Evolutionary conservation across 2,329 filamentous ascomycete species (phyloP).

Genomic region (Byssochlamys sp.): DNA sequence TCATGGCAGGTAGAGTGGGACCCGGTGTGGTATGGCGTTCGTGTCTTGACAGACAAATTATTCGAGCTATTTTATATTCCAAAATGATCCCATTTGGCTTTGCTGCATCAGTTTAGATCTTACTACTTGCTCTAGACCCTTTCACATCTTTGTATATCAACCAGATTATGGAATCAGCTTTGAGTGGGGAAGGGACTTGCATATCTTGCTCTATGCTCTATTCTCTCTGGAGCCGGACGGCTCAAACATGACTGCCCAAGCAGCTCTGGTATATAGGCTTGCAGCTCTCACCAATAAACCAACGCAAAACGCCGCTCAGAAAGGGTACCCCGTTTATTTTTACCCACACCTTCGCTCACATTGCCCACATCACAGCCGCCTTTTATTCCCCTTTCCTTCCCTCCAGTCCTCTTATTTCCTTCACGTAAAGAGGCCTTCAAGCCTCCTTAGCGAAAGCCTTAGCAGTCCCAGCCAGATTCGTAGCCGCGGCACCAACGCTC

Average conservation of each 20-base stretch:
- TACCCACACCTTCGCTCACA: not conserved
- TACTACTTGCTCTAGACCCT: not conserved
- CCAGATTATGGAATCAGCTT: not conserved
- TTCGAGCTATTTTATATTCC: not conserved
- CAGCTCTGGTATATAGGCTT: not conserved
- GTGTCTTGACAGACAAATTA: not conserved
- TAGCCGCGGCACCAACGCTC: constrained; percentile 51
- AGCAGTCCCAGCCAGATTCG: constrained; percentile 63
- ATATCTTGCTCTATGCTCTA: not conserved
- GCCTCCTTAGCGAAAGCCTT: constrained; percentile 2
- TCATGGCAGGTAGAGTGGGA: not conserved
- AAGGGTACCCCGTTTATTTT: not conserved
- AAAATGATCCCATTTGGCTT: not conserved
- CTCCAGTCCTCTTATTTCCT: not conserved
- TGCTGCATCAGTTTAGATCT: not conserved
- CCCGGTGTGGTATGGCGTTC: not conserved
- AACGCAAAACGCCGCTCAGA: not conserved
- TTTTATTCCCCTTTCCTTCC: not conserved
- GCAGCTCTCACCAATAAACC: not conserved
- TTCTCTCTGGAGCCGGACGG: not conserved
- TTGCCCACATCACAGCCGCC: not conserved
- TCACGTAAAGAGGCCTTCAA: not conserved
- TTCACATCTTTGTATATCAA: not conserved
- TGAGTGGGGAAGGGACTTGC: not conserved
- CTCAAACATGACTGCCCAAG: not conserved